A percentile compares a stretch with the other conserved stretches of the same genome.
Evolutionary conservation across 192 early-diverging fungal species (phyloP).

Genomic region (Podila horticola): DNA sequence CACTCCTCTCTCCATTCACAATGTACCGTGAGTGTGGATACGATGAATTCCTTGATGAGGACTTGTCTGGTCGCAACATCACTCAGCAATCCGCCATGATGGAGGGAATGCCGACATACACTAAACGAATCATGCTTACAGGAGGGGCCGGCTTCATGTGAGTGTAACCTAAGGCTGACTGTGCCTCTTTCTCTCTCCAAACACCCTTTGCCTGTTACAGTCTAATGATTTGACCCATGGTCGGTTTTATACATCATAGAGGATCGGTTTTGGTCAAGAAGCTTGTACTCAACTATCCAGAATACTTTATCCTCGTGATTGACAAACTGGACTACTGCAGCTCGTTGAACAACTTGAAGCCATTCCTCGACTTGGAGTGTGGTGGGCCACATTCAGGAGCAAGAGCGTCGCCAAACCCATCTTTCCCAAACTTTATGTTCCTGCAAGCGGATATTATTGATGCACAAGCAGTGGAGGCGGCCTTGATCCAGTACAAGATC

Average conservation of each 20-base stretch:
- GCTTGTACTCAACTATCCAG: constrained; percentile 71
- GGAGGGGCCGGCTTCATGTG: constrained; percentile 90
- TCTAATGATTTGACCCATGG: neutral
- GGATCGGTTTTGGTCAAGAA: constrained; percentile 72
- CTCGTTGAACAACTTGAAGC: constrained; percentile 65
- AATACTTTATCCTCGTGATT: constrained; percentile 72
- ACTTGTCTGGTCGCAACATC: constrained; percentile 19
- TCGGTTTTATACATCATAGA: constrained; percentile 42
- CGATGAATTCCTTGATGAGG: constrained; percentile 3
- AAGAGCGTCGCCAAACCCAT: neutral
- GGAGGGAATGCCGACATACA: neutral
- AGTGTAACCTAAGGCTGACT: constrained; percentile 12
- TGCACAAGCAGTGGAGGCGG: constrained; percentile 67
- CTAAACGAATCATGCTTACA: constrained; percentile 71
- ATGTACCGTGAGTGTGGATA: no score
- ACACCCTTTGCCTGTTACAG: neutral
- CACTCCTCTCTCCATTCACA: no score
- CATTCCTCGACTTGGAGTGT: constrained; percentile 1
- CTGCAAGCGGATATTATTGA: constrained; percentile 74
- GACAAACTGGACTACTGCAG: constrained; percentile 88
- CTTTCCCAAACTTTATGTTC: constrained; percentile 22
- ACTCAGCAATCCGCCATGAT: neutral
- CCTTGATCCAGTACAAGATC: constrained; percentile 73
- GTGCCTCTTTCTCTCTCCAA: neutral
- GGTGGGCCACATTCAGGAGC: neutral